A percentile compares a stretch with the other conserved stretches of the same genome.
Evolutionary conservation across 164 flowering plant species (phyloP).

Genomic region (Stephania cephalantha): DNA sequence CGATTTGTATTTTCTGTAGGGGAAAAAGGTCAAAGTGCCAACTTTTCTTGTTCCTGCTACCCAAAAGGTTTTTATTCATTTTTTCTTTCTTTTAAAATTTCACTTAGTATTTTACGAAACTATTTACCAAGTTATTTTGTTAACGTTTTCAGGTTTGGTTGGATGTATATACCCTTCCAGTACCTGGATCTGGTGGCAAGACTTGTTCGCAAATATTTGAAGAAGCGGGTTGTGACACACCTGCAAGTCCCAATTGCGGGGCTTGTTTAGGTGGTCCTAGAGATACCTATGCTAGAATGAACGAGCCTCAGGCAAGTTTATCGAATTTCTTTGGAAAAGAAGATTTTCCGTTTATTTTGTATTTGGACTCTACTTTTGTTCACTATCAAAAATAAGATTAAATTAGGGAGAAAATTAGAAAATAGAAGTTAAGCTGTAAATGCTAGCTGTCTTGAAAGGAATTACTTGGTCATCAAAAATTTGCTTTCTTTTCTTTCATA

Average conservation of each 20-base stretch:
- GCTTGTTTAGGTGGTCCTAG: constrained; percentile 98
- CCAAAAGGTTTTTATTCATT: constrained; percentile 59
- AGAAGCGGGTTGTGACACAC: constrained; percentile 98
- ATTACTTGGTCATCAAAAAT: too few relatives aligned
- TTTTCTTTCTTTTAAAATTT: not conserved
- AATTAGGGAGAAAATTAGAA: too few relatives aligned
- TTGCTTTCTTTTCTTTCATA: not conserved
- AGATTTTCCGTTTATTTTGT: not conserved
- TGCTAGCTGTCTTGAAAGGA: too few relatives aligned
- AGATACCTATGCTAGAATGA: constrained; percentile 99
- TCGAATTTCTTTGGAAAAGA: not conserved
- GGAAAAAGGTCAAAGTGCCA: constrained; percentile 88
- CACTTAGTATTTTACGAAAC: not conserved
- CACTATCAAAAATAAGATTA: not conserved
- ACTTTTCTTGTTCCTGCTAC: constrained; percentile 97
- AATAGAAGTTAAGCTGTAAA: too few relatives aligned
- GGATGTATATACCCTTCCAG: constrained; percentile 77
- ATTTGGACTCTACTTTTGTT: not conserved
- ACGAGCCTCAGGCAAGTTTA: constrained; percentile 70
- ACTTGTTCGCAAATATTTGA: constrained; percentile 98
- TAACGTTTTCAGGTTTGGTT: constrained; percentile 73
- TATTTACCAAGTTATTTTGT: not conserved
- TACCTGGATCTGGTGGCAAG: constrained; percentile 95
- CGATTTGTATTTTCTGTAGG: constrained; percentile 37
- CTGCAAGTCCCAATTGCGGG: constrained; percentile 92